Conservation (phyloP, 805 yeast genomes). For the Saccharomycopsis synnaedendra region DNA sequence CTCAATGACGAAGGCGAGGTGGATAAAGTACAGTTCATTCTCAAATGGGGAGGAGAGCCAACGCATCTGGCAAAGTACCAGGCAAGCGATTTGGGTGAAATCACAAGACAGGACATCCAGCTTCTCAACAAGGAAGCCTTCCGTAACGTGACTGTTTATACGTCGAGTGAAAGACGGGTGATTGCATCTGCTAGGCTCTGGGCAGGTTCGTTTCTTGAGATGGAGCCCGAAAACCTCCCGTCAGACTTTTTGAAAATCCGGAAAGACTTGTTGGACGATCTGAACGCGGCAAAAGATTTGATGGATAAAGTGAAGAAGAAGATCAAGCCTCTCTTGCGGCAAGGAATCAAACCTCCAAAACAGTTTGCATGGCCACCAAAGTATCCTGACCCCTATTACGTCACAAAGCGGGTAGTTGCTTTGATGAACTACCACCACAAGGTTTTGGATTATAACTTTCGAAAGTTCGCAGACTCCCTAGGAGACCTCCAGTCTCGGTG, state of each 20-base stretch:
- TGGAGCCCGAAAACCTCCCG: conserved; percentile 49
- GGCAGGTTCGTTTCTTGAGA: conserved; percentile 62
- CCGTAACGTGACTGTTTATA: conserved; percentile 74
- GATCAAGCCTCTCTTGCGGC: conserved; percentile 84
- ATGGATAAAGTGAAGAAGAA: conserved; percentile 98
- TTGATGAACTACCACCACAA: conserved; percentile 84
- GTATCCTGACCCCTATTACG: conserved; percentile 95
- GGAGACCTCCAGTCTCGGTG: conserved; percentile 62
- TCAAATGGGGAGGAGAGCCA: conserved; percentile 99
- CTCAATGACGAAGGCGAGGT: conserved; percentile 54
- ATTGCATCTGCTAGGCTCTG: conserved; percentile 85
- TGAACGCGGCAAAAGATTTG: conserved; percentile 94
- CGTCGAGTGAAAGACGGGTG: conserved; percentile 92
- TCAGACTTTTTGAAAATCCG: conserved; percentile 73
- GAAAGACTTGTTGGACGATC: conserved; percentile 87
- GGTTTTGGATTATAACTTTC: conserved; percentile 74
- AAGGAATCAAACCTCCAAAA: conserved; percentile 94
- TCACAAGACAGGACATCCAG: conserved; percentile 83
- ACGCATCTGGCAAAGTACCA: conserved; percentile 95
- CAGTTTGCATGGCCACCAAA: conserved; percentile 98
- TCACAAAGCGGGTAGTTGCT: conserved; percentile 87
- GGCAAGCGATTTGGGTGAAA: conserved; percentile 92
- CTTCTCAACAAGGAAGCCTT: conserved; percentile 76
- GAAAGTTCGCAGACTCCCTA: conserved; percentile 38
- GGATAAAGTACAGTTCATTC: conserved; percentile 89